Evolutionary conservation across 176 grass and related monocot genomes (phyloP).

Genomic region (Bromus sterilis): DNA sequence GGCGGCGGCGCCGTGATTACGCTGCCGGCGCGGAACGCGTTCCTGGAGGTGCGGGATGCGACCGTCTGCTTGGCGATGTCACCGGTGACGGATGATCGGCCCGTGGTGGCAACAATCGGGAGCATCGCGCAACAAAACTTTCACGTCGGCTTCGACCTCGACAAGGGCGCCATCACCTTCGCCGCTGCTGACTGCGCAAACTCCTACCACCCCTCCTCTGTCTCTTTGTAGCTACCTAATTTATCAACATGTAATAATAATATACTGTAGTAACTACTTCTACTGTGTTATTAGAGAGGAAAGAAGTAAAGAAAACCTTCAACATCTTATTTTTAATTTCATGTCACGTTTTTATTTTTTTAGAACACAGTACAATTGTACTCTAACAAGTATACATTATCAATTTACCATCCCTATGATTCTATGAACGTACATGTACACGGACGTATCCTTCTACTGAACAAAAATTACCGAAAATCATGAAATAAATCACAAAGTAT

Average conservation of each 20-base stretch:
- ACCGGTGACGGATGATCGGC: neutral
- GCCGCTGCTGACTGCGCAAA: constrained; percentile 28
- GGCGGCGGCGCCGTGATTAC: constrained; percentile 19
- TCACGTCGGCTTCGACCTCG: constrained; percentile 60
- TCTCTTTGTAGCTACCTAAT: neutral
- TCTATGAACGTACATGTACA: too few relatives aligned
- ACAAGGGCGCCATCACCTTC: constrained; percentile 38
- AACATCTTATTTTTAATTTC: too few relatives aligned
- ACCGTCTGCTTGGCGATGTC: constrained; percentile 31
- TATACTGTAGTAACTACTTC: too few relatives aligned
- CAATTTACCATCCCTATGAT: too few relatives aligned
- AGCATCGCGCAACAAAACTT: constrained; percentile 65
- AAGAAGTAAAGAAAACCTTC: too few relatives aligned
- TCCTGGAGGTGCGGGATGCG: neutral
- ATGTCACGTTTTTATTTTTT: too few relatives aligned
- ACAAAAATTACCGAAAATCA: too few relatives aligned
- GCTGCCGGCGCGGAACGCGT: constrained; percentile 31
- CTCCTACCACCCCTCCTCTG: neutral
- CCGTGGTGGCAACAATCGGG: constrained; percentile 25
- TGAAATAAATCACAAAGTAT: too few relatives aligned
- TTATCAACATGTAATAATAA: neutral
- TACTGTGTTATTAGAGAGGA: too few relatives aligned
- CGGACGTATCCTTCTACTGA: too few relatives aligned
- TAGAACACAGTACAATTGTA: too few relatives aligned
- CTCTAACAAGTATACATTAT: too few relatives aligned